These are phyloP conservation scores for Dillenia turbinata DNA, from an alignment of 164 flowering plant species.

Conservation along the genomic window DNA sequence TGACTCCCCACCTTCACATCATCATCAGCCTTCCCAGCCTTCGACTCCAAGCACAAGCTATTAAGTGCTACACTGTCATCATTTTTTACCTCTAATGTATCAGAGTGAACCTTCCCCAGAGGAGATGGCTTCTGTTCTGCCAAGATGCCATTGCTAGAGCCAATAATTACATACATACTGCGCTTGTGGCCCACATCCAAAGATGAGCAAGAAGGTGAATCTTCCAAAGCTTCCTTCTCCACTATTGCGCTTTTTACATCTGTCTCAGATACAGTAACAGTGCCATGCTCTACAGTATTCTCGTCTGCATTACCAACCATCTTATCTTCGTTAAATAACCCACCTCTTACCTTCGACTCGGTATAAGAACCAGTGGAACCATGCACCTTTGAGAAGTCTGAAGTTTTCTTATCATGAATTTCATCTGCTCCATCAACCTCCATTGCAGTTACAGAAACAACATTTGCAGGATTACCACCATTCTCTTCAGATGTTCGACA, in stretches of 20 bases:
- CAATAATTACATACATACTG: conserved; percentile 4
- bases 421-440: conserved; percentile 8
- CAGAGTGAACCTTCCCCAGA: neutral
- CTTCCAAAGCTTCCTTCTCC: conserved; percentile 22
- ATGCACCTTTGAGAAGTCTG: conserved; percentile 2
- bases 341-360: conserved; percentile 1
- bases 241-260: conserved; percentile 5
- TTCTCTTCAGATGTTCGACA: neutral
- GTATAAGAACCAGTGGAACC: conserved; percentile 7
- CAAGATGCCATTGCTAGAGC: conserved; percentile 1
- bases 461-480: neutral
- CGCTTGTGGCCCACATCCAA: conserved; percentile 5
- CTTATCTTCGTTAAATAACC: conserved; percentile 5
- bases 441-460: conserved; percentile 2
- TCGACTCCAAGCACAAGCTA: conserved; percentile 11
- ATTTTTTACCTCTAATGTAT: neutral
- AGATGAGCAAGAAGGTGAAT: conserved; percentile 14
- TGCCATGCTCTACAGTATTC: conserved; percentile 3
- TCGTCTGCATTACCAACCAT: conserved; percentile 10
- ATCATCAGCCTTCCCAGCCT: conserved; percentile 21
- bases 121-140: conserved; percentile 13
- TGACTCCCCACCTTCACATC: conserved; percentile 14
- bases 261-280: neutral
- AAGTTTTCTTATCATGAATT: conserved; percentile 8
- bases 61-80: conserved; percentile 3